Conservation (phyloP, 2,329 filamentous ascomycete genomes). For the Hypoxylon sp. region DNA sequence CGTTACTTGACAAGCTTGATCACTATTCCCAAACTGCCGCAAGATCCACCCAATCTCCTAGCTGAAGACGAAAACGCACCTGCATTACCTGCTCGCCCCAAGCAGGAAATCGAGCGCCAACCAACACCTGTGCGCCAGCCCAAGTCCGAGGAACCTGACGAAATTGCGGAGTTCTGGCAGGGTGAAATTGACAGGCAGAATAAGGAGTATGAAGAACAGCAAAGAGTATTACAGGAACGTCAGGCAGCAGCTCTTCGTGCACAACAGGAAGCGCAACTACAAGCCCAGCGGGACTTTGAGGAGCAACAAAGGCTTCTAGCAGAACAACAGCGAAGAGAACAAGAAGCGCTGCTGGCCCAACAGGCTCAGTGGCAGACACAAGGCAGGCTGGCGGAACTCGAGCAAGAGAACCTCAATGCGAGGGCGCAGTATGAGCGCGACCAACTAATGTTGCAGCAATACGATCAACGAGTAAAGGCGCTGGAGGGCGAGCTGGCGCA, state of each 20-base stretch:
- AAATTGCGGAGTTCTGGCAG: slow-evolving; percentile 99
- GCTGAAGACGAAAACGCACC: slow-evolving; percentile 87
- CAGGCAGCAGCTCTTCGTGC: slow-evolving; percentile 84
- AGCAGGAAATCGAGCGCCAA: slow-evolving; percentile 76
- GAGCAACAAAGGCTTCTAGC: slow-evolving; percentile 89
- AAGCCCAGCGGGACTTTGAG: slow-evolving; percentile 95
- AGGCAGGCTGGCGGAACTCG: slow-evolving; percentile 93
- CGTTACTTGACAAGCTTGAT: slow-evolving; percentile 97
- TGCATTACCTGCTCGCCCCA: slow-evolving; percentile 84
- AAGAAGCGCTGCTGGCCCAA: slow-evolving; percentile 88
- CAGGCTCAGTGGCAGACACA: slow-evolving; percentile 95
- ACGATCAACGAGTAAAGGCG: slow-evolving; percentile 93
- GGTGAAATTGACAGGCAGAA: slow-evolving; percentile 91
- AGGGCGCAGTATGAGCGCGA: slow-evolving; percentile 97
- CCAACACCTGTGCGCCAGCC: slow-evolving; percentile 77
- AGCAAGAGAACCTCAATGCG: slow-evolving; percentile 94
- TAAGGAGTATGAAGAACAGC: slow-evolving; percentile 94
- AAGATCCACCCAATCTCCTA: slow-evolving; percentile 91
- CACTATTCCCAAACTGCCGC: slow-evolving; percentile 93
- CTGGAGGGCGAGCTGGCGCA: slow-evolving; percentile 88
- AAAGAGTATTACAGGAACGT: slow-evolving; percentile 87
- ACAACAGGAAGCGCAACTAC: slow-evolving; percentile 85
- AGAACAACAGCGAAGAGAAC: slow-evolving; percentile 90
- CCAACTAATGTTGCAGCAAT: slow-evolving; percentile 96
- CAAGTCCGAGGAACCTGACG: slow-evolving; percentile 85